Conservation (phyloP, 23 red algal species). For the Pyropia yezoensis region DNA sequence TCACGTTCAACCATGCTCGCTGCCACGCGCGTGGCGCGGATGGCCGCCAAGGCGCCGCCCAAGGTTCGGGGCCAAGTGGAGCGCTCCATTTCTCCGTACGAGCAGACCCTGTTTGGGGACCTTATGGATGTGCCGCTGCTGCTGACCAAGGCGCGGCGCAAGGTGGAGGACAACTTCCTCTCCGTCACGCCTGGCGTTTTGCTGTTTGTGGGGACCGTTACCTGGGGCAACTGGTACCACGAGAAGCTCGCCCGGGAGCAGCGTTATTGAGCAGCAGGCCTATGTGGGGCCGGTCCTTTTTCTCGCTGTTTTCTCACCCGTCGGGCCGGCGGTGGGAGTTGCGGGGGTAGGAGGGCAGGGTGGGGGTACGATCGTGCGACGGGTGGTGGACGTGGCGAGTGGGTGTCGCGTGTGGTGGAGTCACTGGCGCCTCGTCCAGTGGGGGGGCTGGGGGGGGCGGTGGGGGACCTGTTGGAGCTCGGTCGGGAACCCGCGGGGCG, state of each 20-base stretch:
- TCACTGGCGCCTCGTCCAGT: too few species aligned
- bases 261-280: constrained; percentile 26
- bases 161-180: constrained; percentile 40
- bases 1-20: too few species aligned
- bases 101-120: constrained; percentile 90
- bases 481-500: too few species aligned
- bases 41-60: constrained; percentile 69
- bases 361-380: too few species aligned
- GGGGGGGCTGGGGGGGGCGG: too few species aligned
- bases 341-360: too few species aligned
- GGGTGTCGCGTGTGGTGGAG: too few species aligned
- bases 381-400: too few species aligned
- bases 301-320: neutral
- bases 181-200: constrained; percentile 50
- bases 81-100: constrained; percentile 85
- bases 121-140: constrained; percentile 54
- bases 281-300: neutral
- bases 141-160: constrained; percentile 70
- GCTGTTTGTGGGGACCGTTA: constrained; percentile 57
- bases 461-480: too few species aligned
- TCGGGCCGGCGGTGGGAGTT: neutral
- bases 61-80: constrained; percentile 80
- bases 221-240: constrained; percentile 56
- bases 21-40: neutral
- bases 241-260: constrained; percentile 55